Base-by-base conservation (phyloP, 305 asterid genomes). In the Fraxinus dipetala region DNA sequence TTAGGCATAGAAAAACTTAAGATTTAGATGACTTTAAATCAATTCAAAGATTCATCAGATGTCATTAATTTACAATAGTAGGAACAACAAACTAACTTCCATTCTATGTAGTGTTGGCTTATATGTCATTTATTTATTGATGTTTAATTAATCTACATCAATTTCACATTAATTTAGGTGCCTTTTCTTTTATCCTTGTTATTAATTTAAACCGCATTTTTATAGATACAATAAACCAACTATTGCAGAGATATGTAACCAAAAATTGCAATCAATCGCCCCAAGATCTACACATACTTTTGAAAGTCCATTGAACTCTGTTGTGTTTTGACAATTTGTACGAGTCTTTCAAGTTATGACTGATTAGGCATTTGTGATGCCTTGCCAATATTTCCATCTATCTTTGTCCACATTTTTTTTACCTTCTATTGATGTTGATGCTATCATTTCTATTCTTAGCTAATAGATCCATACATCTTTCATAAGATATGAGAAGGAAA, bases 401-500 rank as follows among this genome's bases (percentile, higher is more conserved):
- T 43, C 1, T 63, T 30, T n/a, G 30, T 70, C 31, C 56, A 6
- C 4, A 3, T 36, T 31, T 8, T 30, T 26, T 13, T 26, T 26
- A 24, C 20, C 40, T 20, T 28, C 26, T 18, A 16, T 82, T 35
- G 8, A 35, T 51, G 18, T 31, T 7, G 7, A 56, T 35, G 6
- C 40, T 48, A 48, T 63, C 65, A 6, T 36, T 67, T 31, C 18
- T 40, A 69, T 34, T 18, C 38, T 22, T 22, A 76, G 38, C 38
- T 38, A 67, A 11, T 80, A 24, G 13, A 75, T 22, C 70, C 76
- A 26, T 63, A n/a, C 28, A 9, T 70, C 56, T 76, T 18, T 59
- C 85, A 80, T 84, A 95, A 98, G 97, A 91, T 81, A 80, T 92
- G 86, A 89, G 92, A 84, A 90, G 98, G 88, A 94, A 90, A 85